Evolutionary conservation across 306 rosid genomes (phyloP), one percentile per base, ranked within the genome.

Genomic region (Abrus pulchellus): DNA sequence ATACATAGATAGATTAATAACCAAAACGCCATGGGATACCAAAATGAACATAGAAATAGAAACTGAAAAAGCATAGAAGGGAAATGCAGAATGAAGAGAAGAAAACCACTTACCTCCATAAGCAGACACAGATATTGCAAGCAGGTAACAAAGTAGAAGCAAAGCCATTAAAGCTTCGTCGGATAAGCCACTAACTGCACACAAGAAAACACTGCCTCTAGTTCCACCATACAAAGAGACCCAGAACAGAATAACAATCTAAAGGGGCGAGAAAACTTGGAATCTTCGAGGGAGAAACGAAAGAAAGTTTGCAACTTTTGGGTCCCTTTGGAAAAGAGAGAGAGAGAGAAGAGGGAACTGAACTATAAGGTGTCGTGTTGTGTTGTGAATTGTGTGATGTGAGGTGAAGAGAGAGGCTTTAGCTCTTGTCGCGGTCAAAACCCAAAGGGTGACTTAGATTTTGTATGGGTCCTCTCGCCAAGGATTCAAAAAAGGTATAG

Each of bases 71-170:
- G 30, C 1, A 14, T 1, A 45, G 29, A 29, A 63, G 7, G 36
- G 40, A 72, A 59, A 65, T 0, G 74, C 1, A 60, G 56, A 36
- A 28, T n/a, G 48, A 38, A 11, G 3, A 20, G n/a, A 53, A 57
- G 47, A 82, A 78, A 14, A 29, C 49, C 3, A 85, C 83, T 77
- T n/a, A 89, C 98, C 94, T 80, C 85, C 87, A 83, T 79, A 88
- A 68, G 89, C 90, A 80, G 90, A 78, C 41, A 87, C 68, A 44
- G 90, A 85, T 52, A 80, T 52, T 2, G 86, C 89, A 34, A 88
- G 75, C 3, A 94, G 77, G 80, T 82, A 76, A 53, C 85, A 43
- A 32, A 89, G 84, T 0, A 90, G 83, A 44, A 90, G 64, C 38
- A 29, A 8, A 74, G 92, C 96, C 94, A 94, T 93, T 43, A 32